Base-by-base conservation (phyloP, 768 basidiomycete species). In the Kockovaella imperatae region DNA sequence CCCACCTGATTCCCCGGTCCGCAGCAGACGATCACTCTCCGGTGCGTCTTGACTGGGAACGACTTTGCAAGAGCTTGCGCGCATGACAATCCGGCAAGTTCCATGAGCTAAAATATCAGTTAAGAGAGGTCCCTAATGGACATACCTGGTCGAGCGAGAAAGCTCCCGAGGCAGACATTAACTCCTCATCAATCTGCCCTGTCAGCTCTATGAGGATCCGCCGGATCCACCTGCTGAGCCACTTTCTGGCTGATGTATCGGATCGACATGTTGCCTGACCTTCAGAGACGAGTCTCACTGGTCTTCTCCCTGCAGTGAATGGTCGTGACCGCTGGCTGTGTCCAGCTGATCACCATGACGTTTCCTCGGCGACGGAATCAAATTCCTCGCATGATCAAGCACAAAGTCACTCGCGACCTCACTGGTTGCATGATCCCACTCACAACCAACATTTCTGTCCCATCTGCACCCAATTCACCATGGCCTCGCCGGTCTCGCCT, bases 1-100 rank as follows among this genome's bases (percentile, higher is more conserved):
- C 64, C 48, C 42, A 69, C 88, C 75, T 97, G 93, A 63, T 97
- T 97, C 34, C 95, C 95, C 5, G 95, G 91, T 15, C 95, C 95
- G 67, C 91, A 96, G 62, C 87, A 89, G 10, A 97, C 86, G n/a
- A 97, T 75, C 5, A 97, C 87, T 10, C 81, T 79, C 30, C 77
- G 78, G 68, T 86, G 81, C 36, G 75, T 77, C 3, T 81, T 79
- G 25, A 77, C 80, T 32, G 74, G 75, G 67, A 87, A 97, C 0
- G 82, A 80, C n/a, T 76, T 82, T 5, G 84, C 82, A 2, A 96
- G 74, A 0, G 86, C 79, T 67, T 91, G 87, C 0, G 93, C 95
- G 64, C 91, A 91, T 1, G 93, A 83, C 8, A 97, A 75, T 1
- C 95, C 95, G 25, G 93, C 93, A 11, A 97, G 78, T 64, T 97